Evolutionary conservation across 768 basidiomycete genomes (phyloP).

Genomic region (Suillus hirtellus): DNA sequence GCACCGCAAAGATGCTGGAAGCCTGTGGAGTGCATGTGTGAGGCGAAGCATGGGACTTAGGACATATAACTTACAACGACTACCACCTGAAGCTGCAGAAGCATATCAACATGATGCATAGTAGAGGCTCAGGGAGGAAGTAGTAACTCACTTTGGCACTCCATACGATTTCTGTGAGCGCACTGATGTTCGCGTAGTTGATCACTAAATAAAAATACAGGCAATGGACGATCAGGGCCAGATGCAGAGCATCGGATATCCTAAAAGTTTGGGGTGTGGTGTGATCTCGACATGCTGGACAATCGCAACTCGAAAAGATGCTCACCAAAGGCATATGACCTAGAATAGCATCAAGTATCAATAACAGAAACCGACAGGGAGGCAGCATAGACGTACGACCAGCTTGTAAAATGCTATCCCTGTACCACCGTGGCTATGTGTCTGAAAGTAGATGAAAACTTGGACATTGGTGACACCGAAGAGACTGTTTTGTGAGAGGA

Average conservation of each 20-base stretch:
- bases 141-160: neutral
- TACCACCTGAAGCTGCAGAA: neutral
- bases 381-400: neutral
- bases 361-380: too few relatives aligned
- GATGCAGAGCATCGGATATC: constrained; percentile 37
- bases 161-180: constrained; percentile 34
- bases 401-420: neutral
- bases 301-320: neutral
- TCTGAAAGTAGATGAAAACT: constrained; percentile 3
- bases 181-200: constrained; percentile 32
- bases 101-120: too few relatives aligned
- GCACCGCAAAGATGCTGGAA: neutral
- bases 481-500: neutral
- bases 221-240: constrained; percentile 35
- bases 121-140: neutral
- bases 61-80: neutral
- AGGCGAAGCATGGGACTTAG: neutral
- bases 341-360: neutral
- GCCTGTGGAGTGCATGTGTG: neutral
- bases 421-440: neutral
- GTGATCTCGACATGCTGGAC: neutral
- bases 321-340: neutral
- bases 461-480: neutral
- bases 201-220: constrained; percentile 39
- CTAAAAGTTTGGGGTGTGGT: constrained; percentile 16